phyloP scores from a whole-genome alignment of 2,329 filamentous ascomycete species.

The Clathrospora elynae region DNA sequence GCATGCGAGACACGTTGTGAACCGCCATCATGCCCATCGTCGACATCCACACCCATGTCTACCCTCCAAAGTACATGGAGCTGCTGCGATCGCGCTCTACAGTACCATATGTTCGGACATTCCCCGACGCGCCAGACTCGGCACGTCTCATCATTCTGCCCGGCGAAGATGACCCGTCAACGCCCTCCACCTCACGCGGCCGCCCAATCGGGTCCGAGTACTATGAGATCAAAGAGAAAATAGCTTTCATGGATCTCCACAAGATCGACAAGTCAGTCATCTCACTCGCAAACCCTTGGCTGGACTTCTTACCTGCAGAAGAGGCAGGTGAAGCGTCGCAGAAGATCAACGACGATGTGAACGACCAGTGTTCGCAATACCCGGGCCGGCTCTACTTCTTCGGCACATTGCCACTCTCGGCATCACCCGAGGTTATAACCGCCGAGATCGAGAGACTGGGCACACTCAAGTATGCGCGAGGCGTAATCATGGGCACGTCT shows the following conservation, averaged over 20 bases:
- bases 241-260: constrained; percentile 87
- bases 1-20: background rate
- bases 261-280: constrained; percentile 81
- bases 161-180: constrained; percentile 59
- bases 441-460: constrained; percentile 68
- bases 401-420: constrained; percentile 77
- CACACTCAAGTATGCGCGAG: constrained; percentile 70
- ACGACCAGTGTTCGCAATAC: constrained; percentile 69
- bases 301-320: constrained; percentile 74
- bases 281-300: constrained; percentile 90
- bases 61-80: constrained; percentile 64
- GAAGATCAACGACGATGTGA: constrained; percentile 78
- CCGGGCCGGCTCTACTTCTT: constrained; percentile 80
- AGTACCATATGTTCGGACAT: constrained; percentile 74
- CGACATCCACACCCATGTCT: constrained; percentile 68
- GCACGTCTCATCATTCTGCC: constrained; percentile 71
- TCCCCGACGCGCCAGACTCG: constrained; percentile 58
- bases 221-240: constrained; percentile 77
- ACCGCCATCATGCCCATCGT: constrained; percentile 52
- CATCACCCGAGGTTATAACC: constrained; percentile 64
- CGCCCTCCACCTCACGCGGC: constrained; percentile 64
- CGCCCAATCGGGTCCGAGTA: constrained; percentile 84
- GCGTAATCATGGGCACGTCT: constrained; percentile 86
- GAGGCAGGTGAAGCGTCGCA: constrained; percentile 68
- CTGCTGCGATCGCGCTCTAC: constrained; percentile 61